Conservation (phyloP, 371 early-diverging fungal genomes). For the Massospora cicadina region DNA sequence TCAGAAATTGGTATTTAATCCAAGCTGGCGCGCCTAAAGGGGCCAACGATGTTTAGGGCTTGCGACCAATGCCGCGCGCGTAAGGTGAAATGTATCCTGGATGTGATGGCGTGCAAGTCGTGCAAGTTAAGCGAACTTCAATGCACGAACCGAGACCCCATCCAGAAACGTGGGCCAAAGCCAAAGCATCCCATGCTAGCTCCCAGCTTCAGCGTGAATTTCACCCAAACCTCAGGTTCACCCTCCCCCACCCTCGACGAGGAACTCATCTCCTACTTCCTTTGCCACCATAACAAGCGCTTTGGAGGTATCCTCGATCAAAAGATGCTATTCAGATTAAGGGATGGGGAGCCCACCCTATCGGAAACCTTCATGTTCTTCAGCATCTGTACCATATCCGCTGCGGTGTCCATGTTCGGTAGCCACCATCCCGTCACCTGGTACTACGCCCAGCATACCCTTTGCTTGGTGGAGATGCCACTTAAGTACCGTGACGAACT, state of each 20-base stretch:
- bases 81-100: neutral
- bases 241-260: neutral
- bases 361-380: neutral
- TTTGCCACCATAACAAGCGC: neutral
- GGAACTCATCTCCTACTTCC: neutral
- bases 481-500: neutral
- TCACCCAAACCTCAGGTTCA: neutral
- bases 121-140: neutral
- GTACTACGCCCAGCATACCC: neutral
- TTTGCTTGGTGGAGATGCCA: neutral
- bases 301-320: neutral
- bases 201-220: neutral
- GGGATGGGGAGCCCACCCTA: neutral
- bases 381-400: neutral
- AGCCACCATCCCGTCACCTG: neutral
- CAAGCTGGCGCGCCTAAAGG: no score
- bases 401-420: neutral
- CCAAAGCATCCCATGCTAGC: neutral
- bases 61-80: neutral
- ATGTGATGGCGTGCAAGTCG: neutral
- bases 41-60: neutral
- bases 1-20: no score
- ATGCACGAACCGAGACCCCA: neutral
- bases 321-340: neutral
- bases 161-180: constrained; percentile 2